A percentile compares a stretch with the other conserved stretches of the same genome.
These are phyloP conservation scores for Lagenidium giganteum DNA, from an alignment of 352 stramenopile genomes.

Conservation along the genomic window DNA sequence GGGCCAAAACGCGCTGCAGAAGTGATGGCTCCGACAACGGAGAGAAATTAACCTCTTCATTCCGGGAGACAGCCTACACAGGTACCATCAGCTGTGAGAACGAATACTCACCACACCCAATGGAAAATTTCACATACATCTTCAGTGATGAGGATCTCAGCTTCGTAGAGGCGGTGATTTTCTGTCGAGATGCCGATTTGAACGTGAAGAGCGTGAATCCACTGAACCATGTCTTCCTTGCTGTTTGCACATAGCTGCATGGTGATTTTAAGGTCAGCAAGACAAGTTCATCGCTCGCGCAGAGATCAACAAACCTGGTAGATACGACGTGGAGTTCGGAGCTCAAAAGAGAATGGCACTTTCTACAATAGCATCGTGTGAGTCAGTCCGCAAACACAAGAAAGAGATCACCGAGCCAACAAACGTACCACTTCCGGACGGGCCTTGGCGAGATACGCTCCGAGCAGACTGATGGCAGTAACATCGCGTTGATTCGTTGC, in stretches of 20 bases:
- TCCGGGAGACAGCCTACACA: constrained; percentile 38
- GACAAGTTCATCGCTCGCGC: background rate
- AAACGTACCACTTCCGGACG: constrained; percentile 61
- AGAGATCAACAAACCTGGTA: constrained; percentile 34
- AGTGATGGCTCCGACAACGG: constrained; percentile 35
- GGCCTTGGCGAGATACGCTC: constrained; percentile 55
- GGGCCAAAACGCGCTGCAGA: constrained; percentile 48
- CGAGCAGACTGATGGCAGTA: constrained; percentile 60
- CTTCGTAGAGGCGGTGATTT: constrained; percentile 64
- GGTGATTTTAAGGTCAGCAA: background rate
- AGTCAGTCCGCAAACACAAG: background rate
- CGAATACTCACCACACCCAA: background rate
- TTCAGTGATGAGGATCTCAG: constrained; percentile 75
- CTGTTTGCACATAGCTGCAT: constrained; percentile 50
- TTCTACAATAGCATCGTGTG: no score
- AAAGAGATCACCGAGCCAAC: constrained; percentile 8
- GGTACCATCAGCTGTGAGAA: no score
- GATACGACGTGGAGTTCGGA: constrained; percentile 59
- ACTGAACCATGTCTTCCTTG: constrained; percentile 67
- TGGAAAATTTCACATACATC: constrained; percentile 28
- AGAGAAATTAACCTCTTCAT: constrained; percentile 32
- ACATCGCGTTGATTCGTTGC: constrained; percentile 70
- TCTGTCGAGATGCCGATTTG: constrained; percentile 69
- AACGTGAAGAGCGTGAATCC: constrained; percentile 66
- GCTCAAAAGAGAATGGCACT: constrained; percentile 64